phyloP scores from a whole-genome alignment of 352 stramenopile genomes.

The Elongisporangium prolatum region DNA sequence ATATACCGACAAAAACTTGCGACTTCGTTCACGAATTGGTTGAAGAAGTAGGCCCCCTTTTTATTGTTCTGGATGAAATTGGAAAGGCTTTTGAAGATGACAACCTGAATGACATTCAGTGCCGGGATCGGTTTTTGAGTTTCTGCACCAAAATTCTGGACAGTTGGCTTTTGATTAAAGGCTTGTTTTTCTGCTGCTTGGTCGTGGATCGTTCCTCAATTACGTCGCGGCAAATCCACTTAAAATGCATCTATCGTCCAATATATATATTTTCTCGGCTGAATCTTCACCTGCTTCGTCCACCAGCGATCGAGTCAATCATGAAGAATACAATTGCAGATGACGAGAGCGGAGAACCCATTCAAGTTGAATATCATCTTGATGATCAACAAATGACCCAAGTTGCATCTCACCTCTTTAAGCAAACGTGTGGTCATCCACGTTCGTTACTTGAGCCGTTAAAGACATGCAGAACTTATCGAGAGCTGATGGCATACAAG shows the following conservation, averaged over 20 bases:
- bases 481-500: no score
- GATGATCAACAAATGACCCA: neutral
- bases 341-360: neutral
- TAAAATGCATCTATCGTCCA: neutral
- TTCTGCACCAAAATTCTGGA: no score
- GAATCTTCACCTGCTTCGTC: neutral
- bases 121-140: no score
- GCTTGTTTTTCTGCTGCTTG: conserved; percentile 18
- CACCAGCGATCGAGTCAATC: neutral
- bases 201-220: conserved; percentile 7
- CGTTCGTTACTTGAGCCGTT: no score
- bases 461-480: no score
- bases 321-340: neutral
- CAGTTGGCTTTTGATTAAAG: conserved; percentile 2
- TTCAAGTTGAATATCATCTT: neutral
- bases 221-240: conserved; percentile 2
- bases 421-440: neutral
- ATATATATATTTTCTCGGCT: no score
- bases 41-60: conserved; percentile 15
- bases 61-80: conserved; percentile 18
- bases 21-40: conserved; percentile 1
- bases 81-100: no score
- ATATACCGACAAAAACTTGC: no score
- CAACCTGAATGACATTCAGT: no score
- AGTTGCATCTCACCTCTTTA: neutral